A percentile compares a stretch with the other conserved stretches of the same genome.
These are phyloP conservation scores for Aspergillus ruber DNA, from an alignment of 2,329 filamentous ascomycete genomes.

Conservation along the genomic window DNA sequence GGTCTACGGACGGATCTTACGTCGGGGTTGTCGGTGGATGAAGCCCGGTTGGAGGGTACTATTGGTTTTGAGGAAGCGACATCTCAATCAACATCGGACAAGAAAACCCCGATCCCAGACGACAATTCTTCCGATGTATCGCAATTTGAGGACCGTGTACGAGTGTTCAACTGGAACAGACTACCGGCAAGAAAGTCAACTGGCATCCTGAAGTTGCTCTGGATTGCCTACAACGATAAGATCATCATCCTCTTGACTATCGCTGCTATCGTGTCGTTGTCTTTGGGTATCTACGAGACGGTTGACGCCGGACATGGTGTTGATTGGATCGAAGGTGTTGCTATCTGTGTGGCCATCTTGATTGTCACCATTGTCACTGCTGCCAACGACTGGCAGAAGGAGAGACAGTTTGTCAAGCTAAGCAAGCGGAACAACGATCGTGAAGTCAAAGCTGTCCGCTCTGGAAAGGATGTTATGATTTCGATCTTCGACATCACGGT, in stretches of 20 bases:
- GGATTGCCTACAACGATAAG: constrained; percentile 68
- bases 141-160: constrained; percentile 51
- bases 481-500: constrained; percentile 62
- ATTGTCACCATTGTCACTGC: constrained; percentile 60
- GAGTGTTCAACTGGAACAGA: constrained; percentile 55
- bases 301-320: constrained; percentile 46
- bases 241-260: constrained; percentile 64
- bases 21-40: constrained; percentile 70
- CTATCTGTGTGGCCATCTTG: constrained; percentile 59
- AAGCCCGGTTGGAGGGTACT: constrained; percentile 57
- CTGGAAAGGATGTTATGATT: constrained; percentile 57
- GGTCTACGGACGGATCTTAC: constrained; percentile 67
- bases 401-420: constrained; percentile 58
- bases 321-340: constrained; percentile 63
- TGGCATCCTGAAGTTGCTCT: constrained; percentile 55
- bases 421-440: constrained; percentile 58
- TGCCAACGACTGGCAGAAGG: constrained; percentile 63
- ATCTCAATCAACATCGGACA: constrained; percentile 12
- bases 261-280: constrained; percentile 62
- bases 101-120: background rate
- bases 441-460: constrained; percentile 60
- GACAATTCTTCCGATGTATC: constrained; percentile 9
- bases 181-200: constrained; percentile 60
- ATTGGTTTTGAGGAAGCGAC: constrained; percentile 69
- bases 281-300: constrained; percentile 63